Evolutionary conservation across 208 protist genomes (phyloP).

Genomic region (Wallacemonas sp.): DNA sequence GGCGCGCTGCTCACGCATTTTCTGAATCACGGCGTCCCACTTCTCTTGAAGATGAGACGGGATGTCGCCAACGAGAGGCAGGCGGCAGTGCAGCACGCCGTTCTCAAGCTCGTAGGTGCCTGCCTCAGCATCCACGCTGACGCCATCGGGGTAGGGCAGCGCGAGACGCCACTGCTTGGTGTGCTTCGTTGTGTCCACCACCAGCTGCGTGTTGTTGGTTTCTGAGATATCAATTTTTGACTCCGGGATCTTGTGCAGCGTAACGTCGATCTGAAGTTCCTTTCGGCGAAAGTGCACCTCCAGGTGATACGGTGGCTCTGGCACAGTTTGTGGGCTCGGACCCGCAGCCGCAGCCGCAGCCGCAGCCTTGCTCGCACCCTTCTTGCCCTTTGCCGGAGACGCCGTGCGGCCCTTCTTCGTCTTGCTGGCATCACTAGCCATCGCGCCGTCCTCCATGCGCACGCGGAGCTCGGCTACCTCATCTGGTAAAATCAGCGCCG

Average conservation of each 20-base stretch:
- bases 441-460: slow-evolving; percentile 29
- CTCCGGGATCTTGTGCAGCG: slow-evolving; percentile 76
- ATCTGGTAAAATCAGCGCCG: slow-evolving; percentile 73
- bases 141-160: slow-evolving; percentile 66
- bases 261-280: slow-evolving; percentile 70
- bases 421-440: slow-evolving; percentile 5
- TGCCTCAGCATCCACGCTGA: slow-evolving; percentile 46
- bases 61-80: slow-evolving; percentile 67
- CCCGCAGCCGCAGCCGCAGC: slow-evolving; percentile 9
- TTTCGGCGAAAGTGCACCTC: slow-evolving; percentile 87
- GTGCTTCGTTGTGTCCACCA: slow-evolving; percentile 75
- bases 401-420: slow-evolving; percentile 8
- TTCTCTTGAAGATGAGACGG: slow-evolving; percentile 42
- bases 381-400: slow-evolving; percentile 22
- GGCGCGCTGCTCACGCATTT: slow-evolving; percentile 56
- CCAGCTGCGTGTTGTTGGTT: slow-evolving; percentile 46
- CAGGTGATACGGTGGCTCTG: slow-evolving; percentile 56
- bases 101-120: slow-evolving; percentile 57
- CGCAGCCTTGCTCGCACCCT: slow-evolving; percentile 4
- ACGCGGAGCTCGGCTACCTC: slow-evolving; percentile 63
- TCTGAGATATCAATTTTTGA: slow-evolving; percentile 71
- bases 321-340: slow-evolving; percentile 16
- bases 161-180: slow-evolving; percentile 85
- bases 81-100: slow-evolving; percentile 63
- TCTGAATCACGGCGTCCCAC: slow-evolving; percentile 50